Base-by-base conservation (phyloP, 1,284 basidiomycete species). In the Leucoagaricus sp. region DNA sequence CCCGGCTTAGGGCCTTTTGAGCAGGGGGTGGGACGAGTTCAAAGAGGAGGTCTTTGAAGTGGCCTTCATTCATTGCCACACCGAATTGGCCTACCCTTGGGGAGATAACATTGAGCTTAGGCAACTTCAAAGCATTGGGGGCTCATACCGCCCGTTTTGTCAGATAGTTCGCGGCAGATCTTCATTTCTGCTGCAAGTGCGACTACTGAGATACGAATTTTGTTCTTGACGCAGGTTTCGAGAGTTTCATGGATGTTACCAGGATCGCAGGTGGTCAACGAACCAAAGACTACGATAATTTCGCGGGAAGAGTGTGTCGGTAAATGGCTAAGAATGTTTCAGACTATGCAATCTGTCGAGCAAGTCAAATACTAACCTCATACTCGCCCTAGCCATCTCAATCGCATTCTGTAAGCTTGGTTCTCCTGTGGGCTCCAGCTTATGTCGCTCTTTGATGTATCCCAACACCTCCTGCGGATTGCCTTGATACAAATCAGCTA, bases 181-280 rank as follows among this genome's bases (percentile, higher is more conserved):
- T 97, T 98, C 86, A 99, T 96, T 71, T 99, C 96, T 7, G 97
- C 97, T 0, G 88, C 91, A 28, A 98, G 83, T 0, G 94, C 93
- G 44, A 99, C 93, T 55, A 99, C 86, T 10, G 91, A 94, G 55
- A 98, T 91, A 48, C 95, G 90, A 58, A 98, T 92, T 64, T 89
- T 90, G 66, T 86, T 88, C 60, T 84, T 83, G 51, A 93, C 79
- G 60, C 96, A 93, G 4, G 85, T 82, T 21, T 89, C 83, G 31
- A 99, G 80, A 0, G 95, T 96, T 59, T 96, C 89, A 66, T 97
- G 94, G 58, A 99, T 96, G 64, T 97, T 97, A 41, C 94, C 93
- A 2, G 96, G 96, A 69, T 99, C 96, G 68, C 94, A 95, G 0
- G 94, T 98, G 0, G 96, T 98, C 38, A 99, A 76, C 5, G 95